Percentiles rank a stretch among this genome's conserved stretches.
phyloP scores from a whole-genome alignment of 23 red algal species.

The Gracilariopsis chorda region DNA sequence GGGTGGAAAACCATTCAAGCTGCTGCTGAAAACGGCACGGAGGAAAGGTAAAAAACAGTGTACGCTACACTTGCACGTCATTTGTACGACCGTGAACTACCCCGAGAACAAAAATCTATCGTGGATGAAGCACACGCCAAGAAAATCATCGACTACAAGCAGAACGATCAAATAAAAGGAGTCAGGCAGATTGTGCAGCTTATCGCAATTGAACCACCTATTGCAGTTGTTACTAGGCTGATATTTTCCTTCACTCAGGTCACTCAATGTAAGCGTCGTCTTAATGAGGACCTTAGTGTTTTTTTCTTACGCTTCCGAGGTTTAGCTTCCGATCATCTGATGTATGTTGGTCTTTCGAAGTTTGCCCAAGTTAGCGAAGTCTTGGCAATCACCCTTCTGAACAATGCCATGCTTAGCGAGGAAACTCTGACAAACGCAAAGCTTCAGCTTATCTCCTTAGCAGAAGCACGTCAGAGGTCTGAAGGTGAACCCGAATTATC shows the following conservation, averaged over 20 bases:
- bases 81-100: neutral
- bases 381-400: neutral
- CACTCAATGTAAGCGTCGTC: no score
- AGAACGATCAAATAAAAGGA: neutral
- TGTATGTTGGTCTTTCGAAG: neutral
- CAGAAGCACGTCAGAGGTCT: neutral
- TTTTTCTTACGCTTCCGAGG: no score
- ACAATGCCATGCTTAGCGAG: neutral
- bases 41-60: neutral
- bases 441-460: neutral
- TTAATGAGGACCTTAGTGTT: no score
- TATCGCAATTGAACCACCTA: neutral
- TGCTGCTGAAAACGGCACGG: neutral
- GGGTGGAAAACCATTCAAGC: neutral
- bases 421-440: constrained; percentile 17
- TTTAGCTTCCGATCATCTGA: constrained; percentile 7
- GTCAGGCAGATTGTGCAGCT: neutral
- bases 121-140: neutral
- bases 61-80: neutral
- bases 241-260: no score
- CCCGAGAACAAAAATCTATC: neutral
- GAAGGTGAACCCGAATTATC: neutral
- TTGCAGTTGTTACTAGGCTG: no score
- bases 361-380: constrained; percentile 24
- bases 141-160: no score